phyloP scores from a whole-genome alignment of 768 basidiomycete species.

The Kwoniella botswanensis region DNA sequence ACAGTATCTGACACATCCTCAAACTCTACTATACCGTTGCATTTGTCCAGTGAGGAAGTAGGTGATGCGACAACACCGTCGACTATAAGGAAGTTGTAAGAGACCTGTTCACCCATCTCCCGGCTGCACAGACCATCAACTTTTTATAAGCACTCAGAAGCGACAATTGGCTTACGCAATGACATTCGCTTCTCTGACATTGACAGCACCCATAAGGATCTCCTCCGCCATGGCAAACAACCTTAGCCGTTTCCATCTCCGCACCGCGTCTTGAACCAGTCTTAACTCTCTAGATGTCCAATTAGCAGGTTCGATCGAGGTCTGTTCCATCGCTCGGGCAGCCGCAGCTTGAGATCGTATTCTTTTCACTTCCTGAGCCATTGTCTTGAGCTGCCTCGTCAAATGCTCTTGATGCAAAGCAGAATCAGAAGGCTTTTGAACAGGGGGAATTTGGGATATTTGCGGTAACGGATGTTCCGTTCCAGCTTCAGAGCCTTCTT shows the following conservation, averaged over 20 bases:
- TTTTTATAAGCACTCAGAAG: background rate
- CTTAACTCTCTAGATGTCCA: constrained; percentile 82
- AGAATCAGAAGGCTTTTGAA: constrained; percentile 28
- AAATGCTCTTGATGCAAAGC: constrained; percentile 67
- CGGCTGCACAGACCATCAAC: constrained; percentile 63
- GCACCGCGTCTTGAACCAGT: constrained; percentile 79
- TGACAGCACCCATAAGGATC: constrained; percentile 79
- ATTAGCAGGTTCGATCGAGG: constrained; percentile 76
- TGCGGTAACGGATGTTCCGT: constrained; percentile 14
- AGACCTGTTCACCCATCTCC: constrained; percentile 82
- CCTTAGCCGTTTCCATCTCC: constrained; percentile 81
- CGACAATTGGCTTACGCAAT: constrained; percentile 59
- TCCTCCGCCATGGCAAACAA: constrained; percentile 92
- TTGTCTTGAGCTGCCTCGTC: constrained; percentile 81
- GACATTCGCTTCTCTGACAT: constrained; percentile 92
- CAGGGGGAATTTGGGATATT: background rate
- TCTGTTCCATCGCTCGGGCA: constrained; percentile 62
- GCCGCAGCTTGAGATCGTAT: constrained; percentile 63
- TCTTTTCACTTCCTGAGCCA: constrained; percentile 80
- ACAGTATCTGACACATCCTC: constrained; percentile 89
- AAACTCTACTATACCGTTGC: constrained; percentile 86
- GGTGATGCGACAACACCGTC: constrained; percentile 80
- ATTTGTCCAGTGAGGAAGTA: constrained; percentile 79
- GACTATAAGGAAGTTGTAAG: constrained; percentile 91
- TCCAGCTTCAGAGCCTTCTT: constrained; percentile 26